Evolutionary conservation across 768 basidiomycete genomes (phyloP), one percentile per base, ranked within the genome.

Genomic region (Leccinellum luteum): DNA sequence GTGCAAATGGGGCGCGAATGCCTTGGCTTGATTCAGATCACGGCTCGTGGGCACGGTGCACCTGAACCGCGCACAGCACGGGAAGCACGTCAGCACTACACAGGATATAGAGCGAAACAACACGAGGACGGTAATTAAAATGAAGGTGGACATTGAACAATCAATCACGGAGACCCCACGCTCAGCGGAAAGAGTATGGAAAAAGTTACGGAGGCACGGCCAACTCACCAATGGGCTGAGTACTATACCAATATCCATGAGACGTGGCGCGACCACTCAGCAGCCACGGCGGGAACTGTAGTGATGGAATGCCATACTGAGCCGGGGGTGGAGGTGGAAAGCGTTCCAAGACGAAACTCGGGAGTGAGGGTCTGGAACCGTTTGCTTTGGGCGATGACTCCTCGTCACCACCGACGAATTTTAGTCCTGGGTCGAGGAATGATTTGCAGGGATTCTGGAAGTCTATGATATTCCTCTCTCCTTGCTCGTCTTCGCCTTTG

Each of bases 361-460:
- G 27, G 50, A 23, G 8, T 38, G 41, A 17, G n/a, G 19, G 32
- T 23, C 28, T 27, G 38, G 57, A 58, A 27, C 17, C 41, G 3
- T 23, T 41, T 27, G n/a, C 17, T 38, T 53, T n/a, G n/a, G n/a
- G n/a, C n/a, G n/a, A n/a, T n/a, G n/a, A n/a, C n/a, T n/a, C n/a
- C n/a, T n/a, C n/a, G n/a, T n/a, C n/a, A n/a, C 56, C 58, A 10
- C 48, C 49, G 9, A 58, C 51, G 35, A 58, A 57, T 55, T 55
- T 51, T 12, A 48, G 51, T 9, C 31, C 52, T 15, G 65, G 52
- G 10, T 51, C 70, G 23, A 61, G 61, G n/a, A 68, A 60, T 41
- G 63, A 69, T 60, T 51, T 63, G 21, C 69, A 69, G 4, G 69
- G 69, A 27, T 70, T 70, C 43, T 70, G 69, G 69, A 65, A 65